These are phyloP conservation scores for Schwanniomyces etchellsii DNA, from an alignment of 1,139 yeast genomes.

Conservation along the genomic window DNA sequence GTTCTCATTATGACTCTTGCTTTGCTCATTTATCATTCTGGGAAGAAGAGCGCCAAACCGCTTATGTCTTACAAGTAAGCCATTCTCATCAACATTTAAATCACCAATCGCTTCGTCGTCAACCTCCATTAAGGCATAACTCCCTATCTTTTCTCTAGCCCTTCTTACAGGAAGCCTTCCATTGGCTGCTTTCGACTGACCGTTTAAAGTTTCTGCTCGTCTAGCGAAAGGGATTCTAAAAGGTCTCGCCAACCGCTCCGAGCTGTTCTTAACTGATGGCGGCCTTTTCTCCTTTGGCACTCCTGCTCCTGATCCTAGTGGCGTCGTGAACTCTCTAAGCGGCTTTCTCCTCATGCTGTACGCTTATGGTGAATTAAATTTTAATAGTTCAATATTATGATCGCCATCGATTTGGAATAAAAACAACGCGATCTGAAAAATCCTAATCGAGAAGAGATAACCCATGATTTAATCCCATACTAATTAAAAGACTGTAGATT, in stretches of 20 bases:
- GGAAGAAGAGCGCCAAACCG: slow-evolving; percentile 49
- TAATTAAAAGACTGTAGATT: too few relatives aligned
- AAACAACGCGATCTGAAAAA: slow-evolving; percentile 1
- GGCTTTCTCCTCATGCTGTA: slow-evolving; percentile 28
- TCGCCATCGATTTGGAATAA: background rate
- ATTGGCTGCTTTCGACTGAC: slow-evolving; percentile 11
- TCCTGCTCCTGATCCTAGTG: slow-evolving; percentile 43
- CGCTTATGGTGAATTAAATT: too few relatives aligned
- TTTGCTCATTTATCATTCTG: slow-evolving; percentile 28
- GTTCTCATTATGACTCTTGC: slow-evolving; percentile 23
- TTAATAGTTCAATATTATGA: slow-evolving; percentile 1
- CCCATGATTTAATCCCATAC: too few relatives aligned
- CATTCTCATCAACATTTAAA: slow-evolving; percentile 21
- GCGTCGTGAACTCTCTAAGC: slow-evolving; percentile 36
- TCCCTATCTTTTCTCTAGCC: slow-evolving; percentile 22
- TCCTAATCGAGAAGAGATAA: too few relatives aligned
- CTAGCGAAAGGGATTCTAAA: slow-evolving; percentile 38
- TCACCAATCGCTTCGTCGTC: slow-evolving; percentile 13
- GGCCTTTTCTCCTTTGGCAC: slow-evolving; percentile 38
- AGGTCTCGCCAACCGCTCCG: slow-evolving; percentile 32
- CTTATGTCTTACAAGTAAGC: slow-evolving; percentile 18
- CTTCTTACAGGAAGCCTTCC: slow-evolving; percentile 18
- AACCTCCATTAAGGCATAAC: slow-evolving; percentile 23
- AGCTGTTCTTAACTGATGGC: slow-evolving; percentile 31
- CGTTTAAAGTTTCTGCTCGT: slow-evolving; percentile 11